These are phyloP conservation scores for Chenopodium formosanum DNA, from an alignment of 148 eudicot species.

Conservation along the genomic window DNA sequence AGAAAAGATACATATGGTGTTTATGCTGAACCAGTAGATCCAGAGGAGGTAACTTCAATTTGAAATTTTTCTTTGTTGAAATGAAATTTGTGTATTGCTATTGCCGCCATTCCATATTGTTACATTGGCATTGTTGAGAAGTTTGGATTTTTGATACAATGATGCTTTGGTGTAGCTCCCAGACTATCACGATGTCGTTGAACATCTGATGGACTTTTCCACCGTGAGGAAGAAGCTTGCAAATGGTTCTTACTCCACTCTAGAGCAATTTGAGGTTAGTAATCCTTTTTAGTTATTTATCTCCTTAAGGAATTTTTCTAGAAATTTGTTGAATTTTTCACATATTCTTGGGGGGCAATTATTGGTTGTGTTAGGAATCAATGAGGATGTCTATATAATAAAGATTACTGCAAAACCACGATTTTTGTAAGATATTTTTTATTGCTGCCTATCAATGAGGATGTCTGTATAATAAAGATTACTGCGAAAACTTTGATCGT, in stretches of 20 bases:
- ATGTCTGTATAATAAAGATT: neutral
- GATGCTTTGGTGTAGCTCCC: slow-evolving; percentile 73
- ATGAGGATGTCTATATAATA: slow-evolving; percentile 9
- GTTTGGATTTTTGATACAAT: slow-evolving; percentile 8
- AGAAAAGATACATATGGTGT: slow-evolving; percentile 97
- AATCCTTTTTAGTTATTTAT: neutral
- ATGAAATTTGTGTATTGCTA: neutral
- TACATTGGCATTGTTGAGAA: slow-evolving; percentile 5
- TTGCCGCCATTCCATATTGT: neutral
- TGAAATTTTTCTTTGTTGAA: neutral
- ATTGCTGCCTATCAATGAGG: slow-evolving; percentile 14
- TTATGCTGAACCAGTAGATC: slow-evolving; percentile 95
- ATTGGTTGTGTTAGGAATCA: neutral
- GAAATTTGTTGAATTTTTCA: neutral
- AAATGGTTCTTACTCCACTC: slow-evolving; percentile 59
- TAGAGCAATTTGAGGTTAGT: slow-evolving; percentile 88
- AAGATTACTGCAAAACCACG: neutral
- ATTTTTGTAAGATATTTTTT: neutral
- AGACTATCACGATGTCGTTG: slow-evolving; percentile 80
- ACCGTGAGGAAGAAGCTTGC: slow-evolving; percentile 84
- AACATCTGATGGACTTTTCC: slow-evolving; percentile 92
- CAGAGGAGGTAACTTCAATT: slow-evolving; percentile 69
- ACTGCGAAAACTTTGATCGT: neutral
- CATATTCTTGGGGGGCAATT: neutral
- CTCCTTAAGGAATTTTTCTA: neutral